Conservation (phyloP, 2,329 filamentous ascomycete species). For the Myriosclerotinia duriaeana region DNA sequence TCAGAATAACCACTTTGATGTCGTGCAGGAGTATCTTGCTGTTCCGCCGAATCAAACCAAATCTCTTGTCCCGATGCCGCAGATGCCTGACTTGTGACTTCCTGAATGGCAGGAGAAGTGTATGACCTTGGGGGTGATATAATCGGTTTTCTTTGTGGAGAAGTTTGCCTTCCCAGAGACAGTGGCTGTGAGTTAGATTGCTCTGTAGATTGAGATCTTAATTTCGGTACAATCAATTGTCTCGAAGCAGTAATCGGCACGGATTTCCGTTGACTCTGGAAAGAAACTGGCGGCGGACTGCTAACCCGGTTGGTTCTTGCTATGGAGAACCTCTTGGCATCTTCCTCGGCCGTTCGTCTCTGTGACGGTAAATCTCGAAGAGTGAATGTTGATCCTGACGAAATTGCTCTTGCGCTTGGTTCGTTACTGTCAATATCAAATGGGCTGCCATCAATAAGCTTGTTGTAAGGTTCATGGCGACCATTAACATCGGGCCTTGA, state of each 20-base stretch:
- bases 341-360: conserved; percentile 14
- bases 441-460: conserved; percentile 9
- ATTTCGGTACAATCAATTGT: neutral
- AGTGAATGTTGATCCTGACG: conserved; percentile 20
- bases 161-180: neutral
- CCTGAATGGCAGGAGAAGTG: neutral
- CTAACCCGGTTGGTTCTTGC: conserved; percentile 17
- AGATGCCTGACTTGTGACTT: conserved; percentile 11
- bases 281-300: conserved; percentile 24
- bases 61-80: neutral
- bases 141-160: neutral
- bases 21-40: neutral
- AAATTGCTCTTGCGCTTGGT: conserved; percentile 14
- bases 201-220: neutral
- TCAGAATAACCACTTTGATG: neutral
- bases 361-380: conserved; percentile 25
- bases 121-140: neutral
- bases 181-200: neutral
- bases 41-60: conserved; percentile 11
- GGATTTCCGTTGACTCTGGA: conserved; percentile 27
- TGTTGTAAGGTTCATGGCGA: conserved; percentile 17
- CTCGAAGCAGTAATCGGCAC: neutral
- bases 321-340: conserved; percentile 19
- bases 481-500: conserved; percentile 3
- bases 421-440: conserved; percentile 9